These are phyloP conservation scores for Eucalyptus marginata DNA, from an alignment of 345 rosid genomes.

Conservation along the genomic window DNA sequence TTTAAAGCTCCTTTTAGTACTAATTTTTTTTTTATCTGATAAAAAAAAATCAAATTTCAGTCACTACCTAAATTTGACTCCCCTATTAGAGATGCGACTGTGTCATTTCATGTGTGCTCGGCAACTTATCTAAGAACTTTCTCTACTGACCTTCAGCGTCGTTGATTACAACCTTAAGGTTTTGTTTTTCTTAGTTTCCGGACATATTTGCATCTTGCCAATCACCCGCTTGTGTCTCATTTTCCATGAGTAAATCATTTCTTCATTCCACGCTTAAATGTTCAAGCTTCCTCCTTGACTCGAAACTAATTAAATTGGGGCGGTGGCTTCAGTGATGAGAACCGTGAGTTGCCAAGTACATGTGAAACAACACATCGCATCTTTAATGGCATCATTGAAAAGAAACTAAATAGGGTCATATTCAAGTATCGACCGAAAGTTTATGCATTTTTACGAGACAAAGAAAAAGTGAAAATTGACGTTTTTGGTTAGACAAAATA, in stretches of 20 bases:
- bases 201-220: not conserved
- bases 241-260: not conserved
- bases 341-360: fast-evolving
- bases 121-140: not conserved
- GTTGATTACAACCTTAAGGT: not conserved
- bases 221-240: not conserved
- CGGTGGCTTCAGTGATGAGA: fast-evolving
- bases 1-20: not conserved
- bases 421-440: fast-evolving
- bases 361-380: not conserved
- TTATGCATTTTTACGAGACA: not conserved
- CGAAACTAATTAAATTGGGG: not conserved
- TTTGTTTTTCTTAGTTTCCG: not conserved
- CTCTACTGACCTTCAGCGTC: not conserved
- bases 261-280: not conserved
- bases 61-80: not conserved
- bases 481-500: not conserved
- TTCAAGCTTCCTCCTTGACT: not conserved
- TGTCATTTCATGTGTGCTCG: not conserved
- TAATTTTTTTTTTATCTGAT: not conserved
- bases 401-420: not conserved
- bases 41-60: not conserved
- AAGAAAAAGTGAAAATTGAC: not conserved
- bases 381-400: not conserved
- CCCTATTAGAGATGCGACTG: not conserved